Evolutionary conservation across 2,329 filamentous ascomycete species (phyloP), one percentile per base, ranked within the genome.

Genomic region (Geosmithia flava): DNA sequence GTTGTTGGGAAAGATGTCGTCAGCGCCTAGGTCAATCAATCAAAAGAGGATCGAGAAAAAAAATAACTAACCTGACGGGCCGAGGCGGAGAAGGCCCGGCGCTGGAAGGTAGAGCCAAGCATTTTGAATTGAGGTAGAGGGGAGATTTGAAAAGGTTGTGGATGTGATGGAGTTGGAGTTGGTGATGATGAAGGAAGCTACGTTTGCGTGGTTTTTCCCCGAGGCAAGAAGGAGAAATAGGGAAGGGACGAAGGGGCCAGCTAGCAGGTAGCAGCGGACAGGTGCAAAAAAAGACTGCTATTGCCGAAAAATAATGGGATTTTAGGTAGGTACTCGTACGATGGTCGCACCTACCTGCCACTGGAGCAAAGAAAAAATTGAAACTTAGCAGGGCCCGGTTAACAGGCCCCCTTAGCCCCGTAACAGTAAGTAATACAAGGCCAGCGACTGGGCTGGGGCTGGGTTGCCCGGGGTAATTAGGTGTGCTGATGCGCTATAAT

Each of bases 31-130:
- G 19, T 11, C 10, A 42, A 42, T n/a, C 17, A 10, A n/a, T 42
- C 15, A 8, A n/a, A 47, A 40, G 47, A 42, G 44, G 20, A 17
- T 43, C 50, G 39, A 49, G 68, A 27, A 27, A 27, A 27, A 27
- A 8, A 27, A 27, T 27, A 8, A 27, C 78, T 68, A 70, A 90
- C 85, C 71, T 87, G 77, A 69, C 81, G 76, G 61, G 85, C 82
- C 63, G 85, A 84, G 65, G 79, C 84, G 64, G 86, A 88, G 73
- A 90, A 90, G 66, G 85, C 83, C 64, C 86, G 81, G 71, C 81
- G 78, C 75, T 88, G 85, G 68, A 84, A 72, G 57, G 64, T 74
- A 56, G 79, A 75, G 66, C 78, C 75, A 62, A 83, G 79, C 68
- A 91, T 91, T 90, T 53, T 49, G 46, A 52, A 37, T 50, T 49